These are phyloP conservation scores for Candida nitratophila DNA, from an alignment of 805 yeast species.

Conservation along the genomic window DNA sequence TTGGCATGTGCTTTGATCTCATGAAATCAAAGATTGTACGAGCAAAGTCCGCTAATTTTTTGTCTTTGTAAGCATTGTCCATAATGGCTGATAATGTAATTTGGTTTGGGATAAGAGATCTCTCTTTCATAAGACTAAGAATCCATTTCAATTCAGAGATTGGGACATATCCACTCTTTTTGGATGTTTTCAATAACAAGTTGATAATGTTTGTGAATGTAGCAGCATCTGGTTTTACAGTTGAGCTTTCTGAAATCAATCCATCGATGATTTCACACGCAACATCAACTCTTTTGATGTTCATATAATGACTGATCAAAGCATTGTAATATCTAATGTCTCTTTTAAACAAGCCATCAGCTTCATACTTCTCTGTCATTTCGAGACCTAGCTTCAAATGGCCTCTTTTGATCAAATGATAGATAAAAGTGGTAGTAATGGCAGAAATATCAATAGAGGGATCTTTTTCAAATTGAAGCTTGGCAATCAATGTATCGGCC, in stretches of 20 bases:
- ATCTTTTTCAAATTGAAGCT: background rate
- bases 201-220: conserved; percentile 58
- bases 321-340: conserved; percentile 44
- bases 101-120: conserved; percentile 32
- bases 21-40: conserved; percentile 38
- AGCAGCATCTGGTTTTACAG: conserved; percentile 49
- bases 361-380: conserved; percentile 21
- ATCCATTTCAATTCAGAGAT: conserved; percentile 21
- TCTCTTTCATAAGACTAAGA: conserved; percentile 32
- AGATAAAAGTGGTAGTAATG: conserved; percentile 11
- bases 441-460: background rate
- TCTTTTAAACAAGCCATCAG: conserved; percentile 29
- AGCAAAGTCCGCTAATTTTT: conserved; percentile 44
- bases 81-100: conserved; percentile 46
- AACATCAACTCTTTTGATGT: conserved; percentile 28
- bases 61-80: conserved; percentile 43
- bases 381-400: conserved; percentile 34
- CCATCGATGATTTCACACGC: conserved; percentile 44
- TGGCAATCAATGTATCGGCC: conserved; percentile 28
- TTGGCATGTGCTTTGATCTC: conserved; percentile 23
- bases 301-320: conserved; percentile 19
- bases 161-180: conserved; percentile 31
- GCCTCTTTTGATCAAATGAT: conserved; percentile 35
- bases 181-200: conserved; percentile 43
- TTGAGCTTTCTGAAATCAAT: conserved; percentile 27